Evolutionary conservation across 1,139 yeast genomes (phyloP), one percentile per base, ranked within the genome.

Genomic region (Debaryomyces subglobosus): DNA sequence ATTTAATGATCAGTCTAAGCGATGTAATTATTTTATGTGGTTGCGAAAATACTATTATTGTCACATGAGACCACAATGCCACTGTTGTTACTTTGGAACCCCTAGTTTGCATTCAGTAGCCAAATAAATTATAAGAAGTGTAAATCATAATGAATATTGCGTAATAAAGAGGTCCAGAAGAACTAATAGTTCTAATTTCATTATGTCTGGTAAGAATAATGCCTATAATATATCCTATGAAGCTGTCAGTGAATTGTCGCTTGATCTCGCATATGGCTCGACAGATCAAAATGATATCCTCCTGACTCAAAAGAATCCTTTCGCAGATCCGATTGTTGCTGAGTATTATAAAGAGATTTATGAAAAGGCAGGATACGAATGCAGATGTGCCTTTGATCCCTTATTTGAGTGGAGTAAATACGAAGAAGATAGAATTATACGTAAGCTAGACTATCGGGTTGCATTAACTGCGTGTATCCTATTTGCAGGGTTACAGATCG

Each of bases 401-500:
- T 66, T 67, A 1, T 67, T 78, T 30, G 61, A 66, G 9, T 81
- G 84, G 84, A 64, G 72, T 1, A 47, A 54, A 3, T 67, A 65
- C 27, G 83, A 79, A 53, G 83, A 78, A 54, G 62, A 60, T 24
- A 63, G 60, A 30, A 58, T 80, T 9, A 54, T 71, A 3, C 56
- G 74, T 54, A 78, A 75, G 53, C 64, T 76, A 37, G 84, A 81
- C 53, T 62, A 63, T 54, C 64, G 68, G 24, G 83, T 79, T 20
- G 66, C 81, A 2, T 55, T 78, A 30, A 65, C 78, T 60, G 81
- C 83, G 0, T 77, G 79, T 51, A 52, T 78, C 45, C 69, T 80
- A 74, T 81, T 81, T 59, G 65, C 75, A 29, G 81, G 79, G 3
- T 65, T 81, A 48, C 80, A 81, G 53, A 64, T 79, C 49, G 85